Base-by-base conservation (phyloP, 2,329 filamentous ascomycete genomes). In the Aspergillus costaricaensis region DNA sequence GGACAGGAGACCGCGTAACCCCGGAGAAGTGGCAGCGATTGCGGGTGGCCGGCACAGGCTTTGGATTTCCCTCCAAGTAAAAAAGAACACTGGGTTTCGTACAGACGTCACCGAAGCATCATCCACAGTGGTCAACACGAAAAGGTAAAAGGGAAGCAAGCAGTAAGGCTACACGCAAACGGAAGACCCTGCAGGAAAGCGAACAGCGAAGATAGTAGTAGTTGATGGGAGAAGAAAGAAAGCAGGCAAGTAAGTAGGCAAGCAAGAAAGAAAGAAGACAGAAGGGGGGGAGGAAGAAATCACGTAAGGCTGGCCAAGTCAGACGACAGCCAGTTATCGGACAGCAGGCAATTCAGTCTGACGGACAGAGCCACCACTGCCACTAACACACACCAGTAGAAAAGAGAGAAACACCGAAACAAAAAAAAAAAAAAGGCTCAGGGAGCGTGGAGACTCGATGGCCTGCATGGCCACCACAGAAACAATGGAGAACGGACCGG, bases 1-100 rank as follows among this genome's bases (percentile, higher is more conserved):
- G 67, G 60, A 60, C 62, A 52, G 38, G 14, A 23, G 62, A 63
- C 62, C 63, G 62, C 65, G 65, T 65, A 66, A 65, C 62, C 57
- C 55, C 49, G 55, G 50, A 57, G 49, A 19, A 36, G 21, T 39
- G 53, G 36, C 58, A 49, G 58, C 41, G 38, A 55, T 23, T 61
- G 61, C 55, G 58, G 59, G 61, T 30, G 23, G 25, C 41, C 39
- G 41, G 36, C 39, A 36, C 38, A 44, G 53, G 39, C 39, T 36
- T 14, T 47, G 41, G 23, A 23, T 14, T 44, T 44, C 25, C 27
- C 32, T 36, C 32, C 32, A 36, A 36, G 39, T 12, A 38, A 54
- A 49, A 12, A 38, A 49, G 55, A 36, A 36, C 43, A 8, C n/a
- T 30, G 36, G 48, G 36, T 57, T 50, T 36, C 32, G 10, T 44